These are phyloP conservation scores for Aureobasidium namibiae DNA, from an alignment of 2,329 filamentous ascomycete species.

Conservation along the genomic window DNA sequence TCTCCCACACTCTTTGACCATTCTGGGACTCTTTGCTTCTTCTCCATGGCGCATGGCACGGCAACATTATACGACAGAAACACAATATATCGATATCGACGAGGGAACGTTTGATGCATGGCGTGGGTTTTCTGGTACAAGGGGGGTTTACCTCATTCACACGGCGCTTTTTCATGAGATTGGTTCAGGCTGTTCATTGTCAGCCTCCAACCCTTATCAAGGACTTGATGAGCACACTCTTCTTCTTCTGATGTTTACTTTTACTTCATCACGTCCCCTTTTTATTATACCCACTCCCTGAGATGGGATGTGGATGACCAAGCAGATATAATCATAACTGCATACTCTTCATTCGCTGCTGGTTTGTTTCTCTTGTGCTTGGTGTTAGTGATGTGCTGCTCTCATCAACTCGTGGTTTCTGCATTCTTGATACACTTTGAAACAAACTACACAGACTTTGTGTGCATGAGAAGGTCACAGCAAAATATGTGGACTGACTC, in stretches of 20 bases:
- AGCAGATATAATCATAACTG: neutral
- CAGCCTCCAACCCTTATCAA: conserved; percentile 4
- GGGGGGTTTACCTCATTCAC: neutral
- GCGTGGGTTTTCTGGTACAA: neutral
- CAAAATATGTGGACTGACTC: too few species aligned
- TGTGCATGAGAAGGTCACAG: too few species aligned
- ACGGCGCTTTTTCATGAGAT: conserved; percentile 12
- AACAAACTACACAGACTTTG: neutral
- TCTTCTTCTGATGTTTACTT: neutral
- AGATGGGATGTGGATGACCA: neutral
- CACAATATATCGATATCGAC: neutral
- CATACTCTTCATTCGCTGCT: neutral
- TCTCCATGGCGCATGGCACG: neutral
- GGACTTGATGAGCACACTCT: conserved; percentile 8
- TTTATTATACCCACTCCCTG: neutral
- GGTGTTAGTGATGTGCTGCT: neutral
- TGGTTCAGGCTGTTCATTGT: neutral
- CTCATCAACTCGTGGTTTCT: too few species aligned
- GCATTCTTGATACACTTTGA: neutral
- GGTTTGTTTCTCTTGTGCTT: neutral
- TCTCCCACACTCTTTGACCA: neutral
- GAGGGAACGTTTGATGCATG: conserved; percentile 1
- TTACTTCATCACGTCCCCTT: neutral
- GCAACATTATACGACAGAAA: neutral
- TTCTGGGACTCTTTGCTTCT: neutral